Base-by-base conservation (phyloP, 2,329 filamentous ascomycete genomes). In the Penicillium capsulatum region DNA sequence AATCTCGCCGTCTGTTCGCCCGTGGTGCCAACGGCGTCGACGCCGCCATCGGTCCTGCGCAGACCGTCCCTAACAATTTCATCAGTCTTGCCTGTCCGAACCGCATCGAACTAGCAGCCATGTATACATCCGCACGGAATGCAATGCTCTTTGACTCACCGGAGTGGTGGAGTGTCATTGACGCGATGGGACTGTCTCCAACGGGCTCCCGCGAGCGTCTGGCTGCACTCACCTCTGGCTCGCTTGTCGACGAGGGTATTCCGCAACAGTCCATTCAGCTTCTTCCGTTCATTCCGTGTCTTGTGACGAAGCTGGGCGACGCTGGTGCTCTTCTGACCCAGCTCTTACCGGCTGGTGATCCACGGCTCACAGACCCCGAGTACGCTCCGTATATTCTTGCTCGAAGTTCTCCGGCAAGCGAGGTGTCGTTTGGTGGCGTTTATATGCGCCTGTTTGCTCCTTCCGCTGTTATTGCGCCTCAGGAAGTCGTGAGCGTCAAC, bases 401-500 rank as follows among this genome's bases (percentile, higher is more conserved):
- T 2, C 74, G 87, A 15, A 76, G 75, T 22, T 60, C 38, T 6
- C 13, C 67, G 1, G 71, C 72, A 9, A 71, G 72, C 2, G 72
- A 77, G 19, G 52, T 50, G 6, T 71, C 83, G 0, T 81, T 89
- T 2, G 87, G 89, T 0, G 91, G 90, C 0, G 74, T 96, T 2
- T 96, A 96, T 58, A 89, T 96, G 82, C 67, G 80, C 4, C 60
- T 83, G 69, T 86, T 87, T 60, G 79, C 85, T 0, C 72, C 84
- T 0, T 77, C 77, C 1, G 80, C 85, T 59, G 67, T 71, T 11
- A 74, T 95, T 4, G 42, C 53, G 2, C 64, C 70, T 0, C 67
- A 76, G 14, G 80, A 92, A 17, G 74, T 94, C 1, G 80, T 91
- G 1, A 95, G 88, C 32, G 91, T 97, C 7, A 97, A 97, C 61